Percentiles rank a stretch among this genome's conserved stretches.
phyloP scores from a whole-genome alignment of 805 yeast species.

The Nakazawaea peltata region DNA sequence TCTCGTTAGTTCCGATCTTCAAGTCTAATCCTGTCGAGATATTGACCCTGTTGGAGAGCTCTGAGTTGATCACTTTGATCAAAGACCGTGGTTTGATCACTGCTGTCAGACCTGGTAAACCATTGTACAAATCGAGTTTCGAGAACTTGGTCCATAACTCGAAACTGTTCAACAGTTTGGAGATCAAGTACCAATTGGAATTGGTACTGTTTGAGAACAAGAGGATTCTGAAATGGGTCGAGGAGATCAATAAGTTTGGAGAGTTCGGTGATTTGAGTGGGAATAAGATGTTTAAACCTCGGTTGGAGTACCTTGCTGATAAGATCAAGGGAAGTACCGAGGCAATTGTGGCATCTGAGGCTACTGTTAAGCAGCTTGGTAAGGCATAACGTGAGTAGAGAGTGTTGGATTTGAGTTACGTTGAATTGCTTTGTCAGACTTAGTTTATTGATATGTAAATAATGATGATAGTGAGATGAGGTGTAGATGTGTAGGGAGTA shows the following conservation, averaged over 20 bases:
- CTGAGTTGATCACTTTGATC: conserved; percentile 64
- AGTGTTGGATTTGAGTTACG: too few species aligned
- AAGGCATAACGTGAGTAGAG: too few species aligned
- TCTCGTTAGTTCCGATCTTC: conserved; percentile 52
- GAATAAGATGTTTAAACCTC: conserved; percentile 44
- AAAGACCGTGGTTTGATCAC: conserved; percentile 70
- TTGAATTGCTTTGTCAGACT: too few species aligned
- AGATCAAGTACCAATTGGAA: conserved; percentile 48
- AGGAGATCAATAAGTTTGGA: conserved; percentile 56
- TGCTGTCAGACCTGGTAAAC: conserved; percentile 71
- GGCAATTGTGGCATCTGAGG: conserved; percentile 41
- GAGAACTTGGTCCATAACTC: conserved; percentile 49
- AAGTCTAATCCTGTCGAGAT: conserved; percentile 47
- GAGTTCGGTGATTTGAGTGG: conserved; percentile 29
- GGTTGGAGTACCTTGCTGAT: conserved; percentile 58
- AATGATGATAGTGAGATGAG: too few species aligned
- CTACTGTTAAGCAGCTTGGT: conserved; percentile 28
- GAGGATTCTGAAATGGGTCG: conserved; percentile 59
- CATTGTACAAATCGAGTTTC: conserved; percentile 79
- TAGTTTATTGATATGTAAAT: too few species aligned
- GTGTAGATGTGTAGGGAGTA: too few species aligned
- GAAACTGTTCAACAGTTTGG: conserved; percentile 50
- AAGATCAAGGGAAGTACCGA: conserved; percentile 59
- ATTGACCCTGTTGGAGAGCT: conserved; percentile 65
- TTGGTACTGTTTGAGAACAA: conserved; percentile 52